Evolutionary conservation across 148 eudicot species (phyloP), one percentile per base, ranked within the genome.

Genomic region (Simmondsia chinensis): DNA sequence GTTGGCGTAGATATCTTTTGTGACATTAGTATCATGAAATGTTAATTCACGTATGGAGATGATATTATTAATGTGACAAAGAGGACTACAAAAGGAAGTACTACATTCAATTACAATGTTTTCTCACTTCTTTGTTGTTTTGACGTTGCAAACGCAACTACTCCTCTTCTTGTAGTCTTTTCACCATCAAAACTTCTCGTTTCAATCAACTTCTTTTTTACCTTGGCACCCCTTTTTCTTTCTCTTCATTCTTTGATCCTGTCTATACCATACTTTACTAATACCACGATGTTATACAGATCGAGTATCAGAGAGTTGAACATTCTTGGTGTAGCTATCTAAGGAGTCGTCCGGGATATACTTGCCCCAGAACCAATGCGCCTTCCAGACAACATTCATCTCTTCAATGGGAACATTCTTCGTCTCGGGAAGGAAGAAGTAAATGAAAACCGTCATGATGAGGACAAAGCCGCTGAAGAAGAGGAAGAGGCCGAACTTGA

Each of bases 341-440:
- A 62, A 27, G n/a, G 39, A 60, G 19, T 63, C 61, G n/a, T 63
- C 68, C n/a, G 79, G 65, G 35, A 74, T 65, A 36, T 39, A 70
- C 29, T 30, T 62, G 2, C 66, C 63, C 80, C 80, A 75, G 38
- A 43, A 44, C 66, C 62, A 48, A 23, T 75, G 80, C 0, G 49
- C 45, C 4, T 59, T 63, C 80, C 76, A 75, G 1, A 75, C 63
- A 1, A 5, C 37, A 5, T 41, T 20, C 75, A 74, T 74, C 45
- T 74, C 75, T 59, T 74, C 80, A 48, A 70, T 75, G 0, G 76
- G 73, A 3, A 70, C 68, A 14, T 47, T 47, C 16, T 63, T 68
- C 0, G 70, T 70, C 54, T 71, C 76, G 2, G 76, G 76, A 5
- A 71, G 29, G 52, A 71, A 56, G 58, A 71, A 71, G 35, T 54